Evolutionary conservation across 805 yeast genomes (phyloP).

Genomic region (Wickerhamiella sorbophila): DNA sequence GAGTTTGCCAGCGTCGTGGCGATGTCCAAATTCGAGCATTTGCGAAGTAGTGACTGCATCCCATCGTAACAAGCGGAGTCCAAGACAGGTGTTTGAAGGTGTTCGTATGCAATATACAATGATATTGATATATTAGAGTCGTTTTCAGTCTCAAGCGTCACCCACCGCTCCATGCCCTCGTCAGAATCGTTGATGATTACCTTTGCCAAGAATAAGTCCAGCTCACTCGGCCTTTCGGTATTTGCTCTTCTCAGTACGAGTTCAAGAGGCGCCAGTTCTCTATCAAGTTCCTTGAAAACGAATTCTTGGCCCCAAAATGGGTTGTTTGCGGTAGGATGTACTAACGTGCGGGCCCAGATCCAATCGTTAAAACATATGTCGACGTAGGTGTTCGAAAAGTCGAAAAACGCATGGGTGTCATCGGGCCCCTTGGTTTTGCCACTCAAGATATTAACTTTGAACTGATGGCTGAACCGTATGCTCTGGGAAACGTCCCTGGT

Average conservation of each 20-base stretch:
- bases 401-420: background rate
- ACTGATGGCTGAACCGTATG: constrained; percentile 8
- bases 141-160: background rate
- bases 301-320: constrained; percentile 83
- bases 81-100: constrained; percentile 24
- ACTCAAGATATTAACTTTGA: constrained; percentile 5
- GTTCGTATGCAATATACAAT: constrained; percentile 18
- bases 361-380: constrained; percentile 61
- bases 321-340: constrained; percentile 32
- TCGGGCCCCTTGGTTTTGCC: background rate
- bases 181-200: constrained; percentile 10
- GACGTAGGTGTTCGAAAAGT: constrained; percentile 34
- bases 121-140: constrained; percentile 8
- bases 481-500: constrained; percentile 8
- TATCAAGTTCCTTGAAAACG: constrained; percentile 37
- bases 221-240: constrained; percentile 4
- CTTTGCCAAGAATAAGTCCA: constrained; percentile 10
- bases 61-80: constrained; percentile 45
- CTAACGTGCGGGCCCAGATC: constrained; percentile 67
- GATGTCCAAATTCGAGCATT: constrained; percentile 18
- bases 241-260: constrained; percentile 10
- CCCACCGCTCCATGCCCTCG: constrained; percentile 4
- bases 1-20: constrained; percentile 28
- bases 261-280: constrained; percentile 31
- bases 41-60: constrained; percentile 43